Percentiles rank a stretch among this genome's conserved stretches.
Conservation (phyloP, 257 asterid species). For the Parsonsia alboflavescens region DNA sequence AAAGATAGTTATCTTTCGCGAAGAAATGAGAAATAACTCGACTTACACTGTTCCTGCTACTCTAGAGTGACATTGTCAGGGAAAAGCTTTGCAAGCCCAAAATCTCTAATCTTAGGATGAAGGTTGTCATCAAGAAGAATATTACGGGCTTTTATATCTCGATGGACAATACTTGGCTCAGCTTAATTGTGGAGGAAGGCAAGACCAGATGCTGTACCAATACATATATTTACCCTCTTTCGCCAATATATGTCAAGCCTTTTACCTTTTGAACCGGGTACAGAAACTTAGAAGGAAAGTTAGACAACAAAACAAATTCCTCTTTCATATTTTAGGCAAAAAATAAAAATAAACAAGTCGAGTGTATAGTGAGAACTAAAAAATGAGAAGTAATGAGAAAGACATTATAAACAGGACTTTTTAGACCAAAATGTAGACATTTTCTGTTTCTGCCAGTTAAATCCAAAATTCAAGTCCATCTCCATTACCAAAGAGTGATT, state of each 20-base stretch:
- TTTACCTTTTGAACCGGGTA: slow-evolving; percentile 45
- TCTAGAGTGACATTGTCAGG: slow-evolving; percentile 84
- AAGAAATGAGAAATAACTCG: slow-evolving; percentile 4
- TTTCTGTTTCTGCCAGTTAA: neutral
- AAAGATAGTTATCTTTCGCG: neutral
- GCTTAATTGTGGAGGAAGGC: slow-evolving; percentile 83
- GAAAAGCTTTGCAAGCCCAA: slow-evolving; percentile 82
- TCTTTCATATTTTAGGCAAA: neutral
- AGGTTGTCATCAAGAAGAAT: slow-evolving; percentile 65
- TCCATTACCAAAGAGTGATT: neutral
- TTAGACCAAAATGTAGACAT: neutral
- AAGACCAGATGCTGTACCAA: slow-evolving; percentile 75
- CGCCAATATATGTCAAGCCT: slow-evolving; percentile 50
- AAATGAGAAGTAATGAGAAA: neutral
- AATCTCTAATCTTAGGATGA: slow-evolving; percentile 70
- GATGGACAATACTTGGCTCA: slow-evolving; percentile 65
- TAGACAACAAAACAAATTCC: neutral
- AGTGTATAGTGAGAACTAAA: neutral
- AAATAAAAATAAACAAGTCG: neutral
- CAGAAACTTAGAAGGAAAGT: neutral
- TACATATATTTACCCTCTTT: slow-evolving; percentile 62
- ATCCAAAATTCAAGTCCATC: slow-evolving; percentile 1
- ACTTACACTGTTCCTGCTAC: slow-evolving; percentile 94
- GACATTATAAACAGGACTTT: neutral
- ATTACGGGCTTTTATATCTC: slow-evolving; percentile 90